A percentile compares a stretch with the other conserved stretches of the same genome.
Evolutionary conservation across 495 filamentous ascomycete species (phyloP).

Genomic region (Bombardia bombarda): DNA sequence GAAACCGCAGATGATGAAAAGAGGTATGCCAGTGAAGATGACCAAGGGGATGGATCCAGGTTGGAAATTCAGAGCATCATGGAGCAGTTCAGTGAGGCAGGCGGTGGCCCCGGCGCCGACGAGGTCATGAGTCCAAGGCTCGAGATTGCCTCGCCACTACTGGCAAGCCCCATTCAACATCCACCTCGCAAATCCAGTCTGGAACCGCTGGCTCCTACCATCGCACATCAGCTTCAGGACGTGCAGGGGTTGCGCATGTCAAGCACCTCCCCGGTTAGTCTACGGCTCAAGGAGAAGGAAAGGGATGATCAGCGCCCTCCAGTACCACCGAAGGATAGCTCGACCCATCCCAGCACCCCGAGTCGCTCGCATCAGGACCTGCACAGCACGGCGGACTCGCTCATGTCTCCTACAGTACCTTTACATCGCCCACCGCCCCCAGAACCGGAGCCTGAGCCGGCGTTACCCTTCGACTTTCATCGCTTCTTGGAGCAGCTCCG

Average conservation of each 20-base stretch:
- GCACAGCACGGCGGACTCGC: constrained; percentile 23
- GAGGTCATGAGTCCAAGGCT: constrained; percentile 78
- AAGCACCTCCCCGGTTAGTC: constrained; percentile 25
- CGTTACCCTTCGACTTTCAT: constrained; percentile 95
- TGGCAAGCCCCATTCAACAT: constrained; percentile 54
- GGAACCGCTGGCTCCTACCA: constrained; percentile 51
- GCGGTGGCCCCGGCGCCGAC: constrained; percentile 55
- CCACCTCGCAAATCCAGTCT: constrained; percentile 81
- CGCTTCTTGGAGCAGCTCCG: constrained; percentile 91
- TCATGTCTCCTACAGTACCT: constrained; percentile 43
- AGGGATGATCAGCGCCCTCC: constrained; percentile 40
- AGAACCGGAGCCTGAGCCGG: constrained; percentile 80
- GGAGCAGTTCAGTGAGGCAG: constrained; percentile 69
- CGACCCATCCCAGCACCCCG: constrained; percentile 21
- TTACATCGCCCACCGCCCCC: constrained; percentile 68
- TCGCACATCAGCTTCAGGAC: constrained; percentile 37
- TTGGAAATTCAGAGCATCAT: constrained; percentile 95
- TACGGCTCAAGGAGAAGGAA: constrained; percentile 28
- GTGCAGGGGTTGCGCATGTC: constrained; percentile 38
- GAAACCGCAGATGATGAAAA: constrained; percentile 47
- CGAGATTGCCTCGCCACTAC: constrained; percentile 61
- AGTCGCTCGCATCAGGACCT: constrained; percentile 28
- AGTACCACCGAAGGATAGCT: constrained; percentile 43
- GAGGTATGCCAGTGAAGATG: constrained; percentile 43
- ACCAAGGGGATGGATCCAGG: constrained; percentile 59